A percentile compares a stretch with the other conserved stretches of the same genome.
phyloP scores from a whole-genome alignment of 805 yeast genomes.

The Tetrapisispora namnaoensis region DNA sequence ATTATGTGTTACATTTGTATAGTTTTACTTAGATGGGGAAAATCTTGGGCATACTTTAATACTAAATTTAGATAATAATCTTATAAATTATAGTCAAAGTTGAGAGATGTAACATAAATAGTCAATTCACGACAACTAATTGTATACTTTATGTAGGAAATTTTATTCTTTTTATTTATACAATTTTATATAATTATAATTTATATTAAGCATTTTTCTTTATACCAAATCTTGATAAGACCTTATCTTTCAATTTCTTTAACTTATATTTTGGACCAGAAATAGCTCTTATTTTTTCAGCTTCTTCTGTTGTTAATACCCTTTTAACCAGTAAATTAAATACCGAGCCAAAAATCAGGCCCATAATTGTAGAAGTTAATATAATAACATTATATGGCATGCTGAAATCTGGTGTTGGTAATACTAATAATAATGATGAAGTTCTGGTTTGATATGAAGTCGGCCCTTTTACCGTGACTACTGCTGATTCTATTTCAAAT shows the following conservation, averaged over 20 bases:
- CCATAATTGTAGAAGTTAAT: constrained; percentile 85
- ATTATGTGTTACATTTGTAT: background rate
- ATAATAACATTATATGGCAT: constrained; percentile 98
- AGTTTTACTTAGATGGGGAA: background rate
- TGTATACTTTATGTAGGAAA: background rate
- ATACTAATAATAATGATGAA: constrained; percentile 70
- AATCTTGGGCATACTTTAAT: too few species aligned
- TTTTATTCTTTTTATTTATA: background rate
- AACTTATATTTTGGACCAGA: constrained; percentile 17
- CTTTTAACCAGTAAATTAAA: constrained; percentile 69
- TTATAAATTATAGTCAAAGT: too few species aligned
- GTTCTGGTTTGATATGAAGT: constrained; percentile 54
- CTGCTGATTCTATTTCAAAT: constrained; percentile 87
- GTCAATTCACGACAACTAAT: background rate
- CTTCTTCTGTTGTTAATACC: constrained; percentile 66
- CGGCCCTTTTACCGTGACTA: constrained; percentile 46
- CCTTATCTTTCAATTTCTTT: constrained; percentile 3
- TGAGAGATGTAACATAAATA: too few species aligned
- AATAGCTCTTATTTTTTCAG: constrained; percentile 28
- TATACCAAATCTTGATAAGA: background rate
- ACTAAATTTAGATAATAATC: too few species aligned
- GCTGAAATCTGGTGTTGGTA: constrained; percentile 96
- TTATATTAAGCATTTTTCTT: constrained; percentile 1
- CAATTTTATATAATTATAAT: background rate
- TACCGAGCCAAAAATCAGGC: constrained; percentile 79